Conservation (phyloP, 2,329 filamentous ascomycete species). For the Colletotrichum tofieldiae region DNA sequence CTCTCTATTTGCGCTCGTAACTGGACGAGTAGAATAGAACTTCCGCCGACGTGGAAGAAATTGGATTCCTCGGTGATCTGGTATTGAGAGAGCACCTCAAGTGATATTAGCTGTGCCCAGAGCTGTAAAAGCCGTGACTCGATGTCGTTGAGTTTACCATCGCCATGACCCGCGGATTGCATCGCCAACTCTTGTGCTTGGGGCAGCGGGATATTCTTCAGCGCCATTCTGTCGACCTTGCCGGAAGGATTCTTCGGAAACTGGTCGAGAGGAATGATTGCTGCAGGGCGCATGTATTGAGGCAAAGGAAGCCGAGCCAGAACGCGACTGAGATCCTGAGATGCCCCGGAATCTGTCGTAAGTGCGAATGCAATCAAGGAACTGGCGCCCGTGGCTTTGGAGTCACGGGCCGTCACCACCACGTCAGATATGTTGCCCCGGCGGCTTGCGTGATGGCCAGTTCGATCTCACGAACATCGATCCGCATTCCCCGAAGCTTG, state of each 20-base stretch:
- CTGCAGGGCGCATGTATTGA: conserved; percentile 54
- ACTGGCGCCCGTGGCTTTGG: background rate
- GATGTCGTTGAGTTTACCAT: conserved; percentile 36
- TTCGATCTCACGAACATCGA: conserved; percentile 59
- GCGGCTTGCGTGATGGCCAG: conserved; percentile 43
- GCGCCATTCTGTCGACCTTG: conserved; percentile 53
- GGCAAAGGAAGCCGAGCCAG: conserved; percentile 47
- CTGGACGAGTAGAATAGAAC: conserved; percentile 57
- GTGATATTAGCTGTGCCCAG: conserved; percentile 46
- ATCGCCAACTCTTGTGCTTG: background rate
- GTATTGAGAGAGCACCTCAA: conserved; percentile 30
- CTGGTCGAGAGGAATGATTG: conserved; percentile 46
- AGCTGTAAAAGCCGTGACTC: conserved; percentile 33
- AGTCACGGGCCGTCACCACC: conserved; percentile 42
- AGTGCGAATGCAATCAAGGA: conserved; percentile 1
- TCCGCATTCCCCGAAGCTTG: conserved; percentile 52
- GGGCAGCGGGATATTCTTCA: conserved; percentile 33
- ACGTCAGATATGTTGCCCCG: conserved; percentile 42
- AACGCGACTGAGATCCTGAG: background rate
- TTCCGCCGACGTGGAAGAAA: conserved; percentile 61
- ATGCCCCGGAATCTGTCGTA: background rate
- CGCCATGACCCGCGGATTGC: conserved; percentile 41
- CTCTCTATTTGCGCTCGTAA: conserved; percentile 55
- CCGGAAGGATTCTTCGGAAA: conserved; percentile 50
- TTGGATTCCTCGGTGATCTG: conserved; percentile 47